A percentile compares a stretch with the other conserved stretches of the same genome.
These are phyloP conservation scores for Lepiota brunneoincarnata DNA, from an alignment of 768 basidiomycete species.

Conservation along the genomic window DNA sequence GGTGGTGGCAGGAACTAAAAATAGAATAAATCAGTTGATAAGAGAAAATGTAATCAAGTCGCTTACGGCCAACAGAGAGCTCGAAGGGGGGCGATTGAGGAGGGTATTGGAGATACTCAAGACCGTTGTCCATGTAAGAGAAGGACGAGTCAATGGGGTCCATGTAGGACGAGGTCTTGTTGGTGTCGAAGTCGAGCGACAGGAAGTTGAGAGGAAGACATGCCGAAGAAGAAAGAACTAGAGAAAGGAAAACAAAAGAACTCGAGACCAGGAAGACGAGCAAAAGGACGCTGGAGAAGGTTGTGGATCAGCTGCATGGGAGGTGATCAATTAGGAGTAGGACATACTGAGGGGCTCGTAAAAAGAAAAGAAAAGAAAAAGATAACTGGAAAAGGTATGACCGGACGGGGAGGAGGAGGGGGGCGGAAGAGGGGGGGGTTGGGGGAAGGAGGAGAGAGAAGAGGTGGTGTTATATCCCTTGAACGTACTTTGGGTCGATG, in stretches of 20 bases:
- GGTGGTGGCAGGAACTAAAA: constrained; percentile 52
- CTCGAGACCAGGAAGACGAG: constrained; percentile 21
- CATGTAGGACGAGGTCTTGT: constrained; percentile 48
- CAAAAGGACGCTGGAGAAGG: constrained; percentile 18
- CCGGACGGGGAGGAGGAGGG: constrained; percentile 27
- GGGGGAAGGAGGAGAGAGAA: constrained; percentile 24
- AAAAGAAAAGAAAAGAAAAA: constrained; percentile 40
- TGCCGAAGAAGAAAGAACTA: constrained; percentile 24
- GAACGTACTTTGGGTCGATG: constrained; percentile 12
- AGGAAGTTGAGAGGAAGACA: constrained; percentile 31
- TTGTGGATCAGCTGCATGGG: constrained; percentile 22
- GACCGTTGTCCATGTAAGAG: constrained; percentile 48
- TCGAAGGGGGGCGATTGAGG: constrained; percentile 57
- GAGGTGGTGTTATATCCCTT: neutral
- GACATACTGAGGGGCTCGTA: constrained; percentile 20
- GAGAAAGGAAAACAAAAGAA: constrained; percentile 26
- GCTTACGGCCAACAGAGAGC: constrained; percentile 66
- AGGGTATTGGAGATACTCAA: constrained; percentile 72
- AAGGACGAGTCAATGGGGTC: constrained; percentile 43
- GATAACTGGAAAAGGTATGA: constrained; percentile 18
- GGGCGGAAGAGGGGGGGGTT: constrained; percentile 27
- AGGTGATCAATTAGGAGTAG: constrained; percentile 18
- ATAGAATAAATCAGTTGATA: constrained; percentile 15
- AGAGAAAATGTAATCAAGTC: neutral
- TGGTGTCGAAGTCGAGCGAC: constrained; percentile 49